Conservation (phyloP, 345 rosid genomes). For the Arabidopsis arenosa region DNA sequence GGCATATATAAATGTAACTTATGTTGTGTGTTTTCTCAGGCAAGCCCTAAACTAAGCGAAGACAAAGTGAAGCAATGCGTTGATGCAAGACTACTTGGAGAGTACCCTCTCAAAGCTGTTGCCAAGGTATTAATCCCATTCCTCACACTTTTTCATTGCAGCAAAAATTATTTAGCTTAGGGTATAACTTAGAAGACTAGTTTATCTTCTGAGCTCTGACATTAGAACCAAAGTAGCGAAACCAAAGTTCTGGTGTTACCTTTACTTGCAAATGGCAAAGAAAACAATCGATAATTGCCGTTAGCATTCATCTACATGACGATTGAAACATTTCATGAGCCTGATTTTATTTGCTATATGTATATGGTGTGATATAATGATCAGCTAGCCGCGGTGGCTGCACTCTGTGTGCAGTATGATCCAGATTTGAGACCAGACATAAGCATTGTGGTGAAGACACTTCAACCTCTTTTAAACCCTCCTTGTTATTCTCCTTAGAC, state of each 20-base stretch:
- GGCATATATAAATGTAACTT: neutral
- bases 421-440: slow-evolving; percentile 74
- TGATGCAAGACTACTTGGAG: slow-evolving; percentile 65
- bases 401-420: slow-evolving; percentile 68
- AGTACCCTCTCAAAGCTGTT: slow-evolving; percentile 70
- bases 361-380: slow-evolving; percentile 6
- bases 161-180: neutral
- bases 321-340: neutral
- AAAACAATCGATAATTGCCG: too few species aligned
- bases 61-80: slow-evolving; percentile 75
- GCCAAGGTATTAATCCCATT: slow-evolving; percentile 56
- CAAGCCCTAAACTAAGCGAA: slow-evolving; percentile 73
- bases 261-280: too few species aligned
- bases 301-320: neutral
- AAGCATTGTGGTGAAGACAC: slow-evolving; percentile 77
- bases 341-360: slow-evolving; percentile 1
- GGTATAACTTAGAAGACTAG: neutral
- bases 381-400: slow-evolving; percentile 80
- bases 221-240: neutral
- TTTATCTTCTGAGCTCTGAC: neutral
- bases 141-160: slow-evolving; percentile 10
- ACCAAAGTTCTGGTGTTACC: too few species aligned
- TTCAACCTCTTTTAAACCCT: slow-evolving; percentile 58
- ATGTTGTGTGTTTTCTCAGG: slow-evolving; percentile 48
- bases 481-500: slow-evolving; percentile 36